phyloP scores from a whole-genome alignment of 495 filamentous ascomycete genomes.

The Tuber borchii region DNA sequence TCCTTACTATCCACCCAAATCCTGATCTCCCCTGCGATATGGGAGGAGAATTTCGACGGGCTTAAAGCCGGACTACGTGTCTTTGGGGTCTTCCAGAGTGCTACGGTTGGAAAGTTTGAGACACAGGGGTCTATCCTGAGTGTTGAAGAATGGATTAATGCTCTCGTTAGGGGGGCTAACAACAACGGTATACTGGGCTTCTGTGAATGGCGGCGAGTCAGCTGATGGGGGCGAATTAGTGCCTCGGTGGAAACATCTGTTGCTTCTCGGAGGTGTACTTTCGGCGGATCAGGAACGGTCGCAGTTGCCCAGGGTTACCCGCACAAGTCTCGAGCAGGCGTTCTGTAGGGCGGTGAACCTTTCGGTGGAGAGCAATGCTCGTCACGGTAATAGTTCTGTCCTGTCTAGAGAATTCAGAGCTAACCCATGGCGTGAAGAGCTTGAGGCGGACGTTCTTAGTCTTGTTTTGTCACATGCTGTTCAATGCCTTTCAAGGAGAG shows the following conservation, averaged over 20 bases:
- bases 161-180: slow-evolving; percentile 76
- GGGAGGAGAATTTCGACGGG: slow-evolving; percentile 61
- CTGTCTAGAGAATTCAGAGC: slow-evolving; percentile 6
- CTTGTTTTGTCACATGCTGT: slow-evolving; percentile 40
- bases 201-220: slow-evolving; percentile 18
- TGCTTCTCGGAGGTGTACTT: slow-evolving; percentile 73
- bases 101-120: slow-evolving; percentile 55
- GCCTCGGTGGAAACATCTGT: slow-evolving; percentile 78
- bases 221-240: slow-evolving; percentile 46
- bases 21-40: slow-evolving; percentile 77
- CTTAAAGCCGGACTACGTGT: slow-evolving; percentile 67
- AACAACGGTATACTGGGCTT: slow-evolving; percentile 45
- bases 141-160: slow-evolving; percentile 74
- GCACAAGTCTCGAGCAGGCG: slow-evolving; percentile 66
- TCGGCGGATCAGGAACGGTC: slow-evolving; percentile 63
- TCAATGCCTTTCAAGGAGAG: slow-evolving; percentile 37
- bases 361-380: slow-evolving; percentile 54
- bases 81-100: slow-evolving; percentile 81
- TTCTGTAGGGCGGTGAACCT: slow-evolving; percentile 74
- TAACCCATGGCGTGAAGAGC: slow-evolving; percentile 25
- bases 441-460: slow-evolving; percentile 40
- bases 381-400: slow-evolving; percentile 19
- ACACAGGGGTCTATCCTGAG: slow-evolving; percentile 50
- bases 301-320: slow-evolving; percentile 56
- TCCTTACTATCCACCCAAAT: slow-evolving; percentile 86